Percentiles rank a stretch among this genome's conserved stretches.
Evolutionary conservation across 805 yeast species (phyloP).

Genomic region (Hanseniaspora meyeri): DNA sequence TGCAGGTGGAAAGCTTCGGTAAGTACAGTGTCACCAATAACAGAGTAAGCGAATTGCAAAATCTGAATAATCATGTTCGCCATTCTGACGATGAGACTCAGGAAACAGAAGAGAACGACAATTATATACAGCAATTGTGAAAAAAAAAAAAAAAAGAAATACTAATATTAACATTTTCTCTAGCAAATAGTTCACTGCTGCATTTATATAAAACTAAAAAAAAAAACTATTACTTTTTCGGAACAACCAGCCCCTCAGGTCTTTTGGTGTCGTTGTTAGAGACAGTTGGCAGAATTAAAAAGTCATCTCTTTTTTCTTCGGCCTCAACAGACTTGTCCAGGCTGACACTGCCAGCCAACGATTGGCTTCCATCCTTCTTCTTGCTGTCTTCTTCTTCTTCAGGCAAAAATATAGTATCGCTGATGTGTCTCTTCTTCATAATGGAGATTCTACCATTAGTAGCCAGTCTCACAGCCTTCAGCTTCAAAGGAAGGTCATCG

Average conservation of each 20-base stretch:
- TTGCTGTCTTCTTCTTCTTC: conserved; percentile 18
- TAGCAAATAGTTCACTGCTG: no score
- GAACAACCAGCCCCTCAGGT: neutral
- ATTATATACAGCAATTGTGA: no score
- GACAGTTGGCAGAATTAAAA: conserved; percentile 3
- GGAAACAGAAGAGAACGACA: no score
- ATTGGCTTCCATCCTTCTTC: neutral
- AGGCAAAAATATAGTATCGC: conserved; percentile 42
- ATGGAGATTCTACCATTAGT: conserved; percentile 77
- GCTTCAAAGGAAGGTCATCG: conserved; percentile 71
- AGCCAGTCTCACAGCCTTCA: conserved; percentile 64
- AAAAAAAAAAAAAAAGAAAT: no score
- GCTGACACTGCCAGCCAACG: neutral
- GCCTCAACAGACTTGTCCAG: neutral
- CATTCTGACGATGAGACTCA: neutral
- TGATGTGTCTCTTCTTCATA: conserved; percentile 49
- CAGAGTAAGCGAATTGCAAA: neutral
- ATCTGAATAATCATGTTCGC: neutral
- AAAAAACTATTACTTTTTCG: neutral
- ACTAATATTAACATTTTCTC: no score
- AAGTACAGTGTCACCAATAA: neutral
- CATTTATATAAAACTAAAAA: neutral
- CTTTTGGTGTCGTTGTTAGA: neutral
- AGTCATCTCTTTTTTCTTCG: neutral
- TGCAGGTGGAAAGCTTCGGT: conserved; percentile 1